Evolutionary conservation across 257 asterid species (phyloP), one percentile per base, ranked within the genome.

Genomic region (Cordia subcordata): DNA sequence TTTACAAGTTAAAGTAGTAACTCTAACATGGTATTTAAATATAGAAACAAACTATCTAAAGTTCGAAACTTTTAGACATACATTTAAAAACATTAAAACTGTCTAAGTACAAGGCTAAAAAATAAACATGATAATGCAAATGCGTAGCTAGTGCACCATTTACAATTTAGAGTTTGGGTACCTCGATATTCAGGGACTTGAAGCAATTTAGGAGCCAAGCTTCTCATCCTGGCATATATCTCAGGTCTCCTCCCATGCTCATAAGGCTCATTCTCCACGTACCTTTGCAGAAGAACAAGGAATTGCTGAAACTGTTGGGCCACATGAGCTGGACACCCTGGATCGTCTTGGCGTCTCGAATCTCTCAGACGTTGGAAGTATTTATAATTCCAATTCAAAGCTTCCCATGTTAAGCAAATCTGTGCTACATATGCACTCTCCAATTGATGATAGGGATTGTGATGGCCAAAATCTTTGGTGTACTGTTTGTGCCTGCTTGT

Each of bases 181-280:
- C 97, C 97, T 85, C 86, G 64, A 60, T 87, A 90, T 69, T 90
- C 89, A 0, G 98, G 96, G 42, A 90, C 95, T 55, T 90, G 98
- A 59, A 90, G 98, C 57, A 90, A 73, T 60, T 87, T 90, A 0
- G 98, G 94, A 0, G 94, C 91, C 58, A 77, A 64, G 32, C 94
- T 77, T 62, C 96, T 73, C 77, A 85, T 80, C 45, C 94, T 57
- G 13, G 96, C 94, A 61, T 87, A 90, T 54, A 90, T 75, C 58
- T 90, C 91, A 1, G 96, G 95, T 10, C 98, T 67, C 15, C 86
- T 65, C 0, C 98, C 98, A 17, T 80, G 73, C 61, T 90, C 95
- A 35, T 90, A 90, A 0, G 96, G 95, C 69, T 90, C 98, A 51
- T 87, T 85, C 72, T 90, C 98, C 1, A 83, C 49, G 59, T 90